Base-by-base conservation (phyloP, 2,329 filamentous ascomycete genomes). In the Phyllosticta paracitricarpa region DNA sequence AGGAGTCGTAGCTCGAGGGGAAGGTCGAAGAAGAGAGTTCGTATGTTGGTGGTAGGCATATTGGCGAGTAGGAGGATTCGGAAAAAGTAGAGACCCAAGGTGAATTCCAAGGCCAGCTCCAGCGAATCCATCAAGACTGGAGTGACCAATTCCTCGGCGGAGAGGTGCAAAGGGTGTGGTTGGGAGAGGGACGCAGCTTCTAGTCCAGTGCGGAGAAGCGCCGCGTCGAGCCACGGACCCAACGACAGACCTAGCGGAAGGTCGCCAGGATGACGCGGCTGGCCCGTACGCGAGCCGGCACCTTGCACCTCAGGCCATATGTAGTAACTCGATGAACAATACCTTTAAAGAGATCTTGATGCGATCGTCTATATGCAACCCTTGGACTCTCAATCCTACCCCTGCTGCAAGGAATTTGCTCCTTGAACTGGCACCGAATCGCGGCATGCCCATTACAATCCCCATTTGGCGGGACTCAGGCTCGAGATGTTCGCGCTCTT, bases 401-500 rank as follows among this genome's bases (percentile, higher is more conserved):
- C 14, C 40, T n/a, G 17, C 17, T 4, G 40, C 40, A 48, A 48
- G 40, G 40, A 48, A 48, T 4, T 48, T n/a, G 14, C 40, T 2
- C 6, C 6, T 22, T 26, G 6, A 25, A 3, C 17, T 54, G 10
- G 7, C 51, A 30, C 28, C 28, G 28, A 30, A 4, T 26, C 51
- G 51, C 51, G 28, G 28, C 28, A 30, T 30, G 22, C 51, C 51
- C 22, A 22, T 61, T 26, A 61, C 28, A 61, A 48, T n/a, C 40
- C 40, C 62, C 66, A 71, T 63, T 64, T 70, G 67, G 71, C 71
- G 56, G 78, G 74, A 69, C 77, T 73, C 71, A 79, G 66, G 61
- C 70, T 72, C 63, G 64, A 65, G 25, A 79, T 67, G 64, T 73
- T 70, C 62, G 74, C 78, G 71, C 74, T 78, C 73, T 64, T 74